Base-by-base conservation (phyloP, 768 basidiomycete genomes). In the Lentinus tigrinus region DNA sequence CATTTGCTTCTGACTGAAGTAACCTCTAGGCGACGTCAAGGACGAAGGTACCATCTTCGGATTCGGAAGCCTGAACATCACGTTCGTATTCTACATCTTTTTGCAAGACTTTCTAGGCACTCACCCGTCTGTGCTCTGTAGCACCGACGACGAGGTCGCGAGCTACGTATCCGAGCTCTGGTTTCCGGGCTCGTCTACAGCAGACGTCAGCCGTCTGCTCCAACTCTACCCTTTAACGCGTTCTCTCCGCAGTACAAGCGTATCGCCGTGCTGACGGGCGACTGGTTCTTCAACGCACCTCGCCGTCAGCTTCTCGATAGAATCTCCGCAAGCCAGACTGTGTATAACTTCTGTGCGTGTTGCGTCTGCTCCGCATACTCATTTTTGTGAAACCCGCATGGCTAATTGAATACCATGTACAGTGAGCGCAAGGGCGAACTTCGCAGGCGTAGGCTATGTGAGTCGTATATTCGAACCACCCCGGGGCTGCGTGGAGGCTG, bases 31-130 rank as follows among this genome's bases (percentile, higher is more conserved):
- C 2, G 47, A 60, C 17, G 51, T 54, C 59, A 82, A 85, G 49
- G 85, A 87, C 53, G 85, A 87, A 65, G 85, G 84, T 5, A 83
- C 84, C 0, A 40, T 73, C 3, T 75, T 75, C 63, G 57, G 71
- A 0, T 17, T 74, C 10, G 49, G 64, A 2, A 63, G 47, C 0
- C 28, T 50, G 5, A 73, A 74, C 52, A 58, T 75, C 39, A 66
- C 70, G 74, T 75, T 61, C 1, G 69, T 51, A 5, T 8, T 50
- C 42, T 31, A 31, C 11, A 6, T 13, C n/a, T 2, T 19, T 2
- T 3, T 7, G 8, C 31, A 10, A 37, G 4, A 21, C 28, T 10
- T 19, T 1, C 31, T 11, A 3, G 7, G 31, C 3, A 11, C 31
- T 28, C 28, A 23, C 5, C 16, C 7, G 3, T 19, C 23, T 28